Percentiles rank a stretch among this genome's conserved stretches.
These are phyloP conservation scores for Pouteria glomerata DNA, from an alignment of 148 eudicot genomes.

Conservation along the genomic window DNA sequence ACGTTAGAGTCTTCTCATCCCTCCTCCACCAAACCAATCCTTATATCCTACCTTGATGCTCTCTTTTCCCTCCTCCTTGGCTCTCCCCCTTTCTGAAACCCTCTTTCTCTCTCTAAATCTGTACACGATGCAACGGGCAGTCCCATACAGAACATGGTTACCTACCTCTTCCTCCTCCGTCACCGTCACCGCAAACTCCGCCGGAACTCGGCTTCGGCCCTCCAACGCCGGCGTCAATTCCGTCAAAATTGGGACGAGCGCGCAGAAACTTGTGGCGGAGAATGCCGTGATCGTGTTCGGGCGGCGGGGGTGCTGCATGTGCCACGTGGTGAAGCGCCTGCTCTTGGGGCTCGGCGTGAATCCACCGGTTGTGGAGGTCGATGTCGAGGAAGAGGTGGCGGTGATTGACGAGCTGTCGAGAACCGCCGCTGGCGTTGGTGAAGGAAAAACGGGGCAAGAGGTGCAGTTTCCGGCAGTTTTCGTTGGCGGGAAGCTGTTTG, in stretches of 20 bases:
- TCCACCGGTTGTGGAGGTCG: slow-evolving; percentile 50
- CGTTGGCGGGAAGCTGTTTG: slow-evolving; percentile 65
- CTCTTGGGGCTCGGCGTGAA: slow-evolving; percentile 64
- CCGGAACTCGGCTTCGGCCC: slow-evolving; percentile 2
- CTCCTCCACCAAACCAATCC: not conserved
- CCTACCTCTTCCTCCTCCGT: slow-evolving; percentile 20
- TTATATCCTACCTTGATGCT: not conserved
- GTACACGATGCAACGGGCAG: slow-evolving; percentile 47
- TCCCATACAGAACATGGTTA: slow-evolving; percentile 38
- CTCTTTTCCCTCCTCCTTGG: not conserved
- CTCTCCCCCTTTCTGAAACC: no score
- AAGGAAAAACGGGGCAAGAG: not conserved
- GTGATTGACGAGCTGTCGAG: slow-evolving; percentile 26
- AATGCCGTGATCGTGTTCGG: slow-evolving; percentile 66
- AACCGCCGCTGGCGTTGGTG: not conserved
- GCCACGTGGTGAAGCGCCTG: slow-evolving; percentile 59
- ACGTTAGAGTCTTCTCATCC: slow-evolving; percentile 23
- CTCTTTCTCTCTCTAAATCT: slow-evolving; percentile 2
- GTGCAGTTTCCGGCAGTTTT: slow-evolving; percentile 63
- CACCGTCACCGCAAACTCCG: not conserved
- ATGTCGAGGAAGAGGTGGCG: slow-evolving; percentile 29
- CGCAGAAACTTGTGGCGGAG: slow-evolving; percentile 36
- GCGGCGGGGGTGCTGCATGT: slow-evolving; percentile 69
- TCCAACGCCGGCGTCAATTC: not conserved
- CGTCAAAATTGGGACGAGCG: not conserved